phyloP scores from a whole-genome alignment of 352 stramenopile genomes.

The Pseudoperonospora humuli region DNA sequence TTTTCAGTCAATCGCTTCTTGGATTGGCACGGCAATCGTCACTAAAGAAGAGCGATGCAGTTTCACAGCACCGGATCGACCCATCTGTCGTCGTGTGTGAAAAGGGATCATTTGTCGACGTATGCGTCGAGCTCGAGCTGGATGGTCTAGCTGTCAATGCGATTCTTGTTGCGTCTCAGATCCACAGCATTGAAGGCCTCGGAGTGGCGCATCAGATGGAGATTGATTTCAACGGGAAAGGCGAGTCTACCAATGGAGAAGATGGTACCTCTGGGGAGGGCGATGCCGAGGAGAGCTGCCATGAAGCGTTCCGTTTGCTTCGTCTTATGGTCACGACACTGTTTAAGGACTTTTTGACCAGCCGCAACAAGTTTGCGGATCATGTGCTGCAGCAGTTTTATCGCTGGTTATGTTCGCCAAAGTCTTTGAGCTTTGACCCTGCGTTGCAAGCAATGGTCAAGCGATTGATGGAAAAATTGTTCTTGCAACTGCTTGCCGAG shows the following conservation, averaged over 20 bases:
- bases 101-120: constrained; percentile 86
- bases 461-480: constrained; percentile 93
- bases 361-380: constrained; percentile 90
- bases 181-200: constrained; percentile 66
- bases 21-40: constrained; percentile 11
- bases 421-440: constrained; percentile 91
- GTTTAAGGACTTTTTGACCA: constrained; percentile 89
- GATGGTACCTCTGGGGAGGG: constrained; percentile 12
- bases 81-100: constrained; percentile 77
- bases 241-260: constrained; percentile 9
- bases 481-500: constrained; percentile 89
- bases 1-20: constrained; percentile 42
- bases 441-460: constrained; percentile 91
- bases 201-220: constrained; percentile 50
- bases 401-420: constrained; percentile 88
- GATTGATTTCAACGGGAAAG: constrained; percentile 50
- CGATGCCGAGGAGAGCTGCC: constrained; percentile 87
- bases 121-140: constrained; percentile 68
- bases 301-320: constrained; percentile 89
- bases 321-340: constrained; percentile 89
- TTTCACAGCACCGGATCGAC: constrained; percentile 31
- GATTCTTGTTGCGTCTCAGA: constrained; percentile 60
- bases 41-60: constrained; percentile 10
- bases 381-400: constrained; percentile 95
- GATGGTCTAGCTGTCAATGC: constrained; percentile 73